phyloP scores from a whole-genome alignment of 495 filamentous ascomycete species.

The Penicillium nucicola region DNA sequence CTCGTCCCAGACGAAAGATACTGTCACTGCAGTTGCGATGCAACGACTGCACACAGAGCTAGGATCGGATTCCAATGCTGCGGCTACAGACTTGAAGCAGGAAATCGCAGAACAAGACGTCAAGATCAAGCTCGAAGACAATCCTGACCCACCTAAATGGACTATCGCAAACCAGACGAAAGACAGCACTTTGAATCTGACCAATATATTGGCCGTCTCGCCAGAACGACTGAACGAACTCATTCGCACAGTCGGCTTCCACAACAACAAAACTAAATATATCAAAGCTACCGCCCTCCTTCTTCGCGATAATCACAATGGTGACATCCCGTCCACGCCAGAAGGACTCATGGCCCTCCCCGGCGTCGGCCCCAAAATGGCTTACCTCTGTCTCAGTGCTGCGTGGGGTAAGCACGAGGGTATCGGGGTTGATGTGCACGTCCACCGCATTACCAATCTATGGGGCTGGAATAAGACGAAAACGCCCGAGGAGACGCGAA shows the following conservation, averaged over 20 bases:
- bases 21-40: constrained; percentile 86
- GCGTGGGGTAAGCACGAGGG: constrained; percentile 62
- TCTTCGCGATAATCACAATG: constrained; percentile 61
- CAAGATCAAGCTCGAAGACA: background rate
- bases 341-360: constrained; percentile 77
- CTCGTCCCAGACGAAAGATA: constrained; percentile 95
- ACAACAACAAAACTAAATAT: constrained; percentile 93
- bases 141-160: constrained; percentile 19
- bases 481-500: constrained; percentile 80
- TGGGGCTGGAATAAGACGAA: constrained; percentile 92
- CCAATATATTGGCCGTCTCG: constrained; percentile 73
- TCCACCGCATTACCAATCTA: constrained; percentile 89
- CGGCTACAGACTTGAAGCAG: background rate
- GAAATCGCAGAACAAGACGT: background rate
- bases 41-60: constrained; percentile 71
- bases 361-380: constrained; percentile 97
- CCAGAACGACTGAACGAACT: constrained; percentile 69
- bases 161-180: constrained; percentile 11
- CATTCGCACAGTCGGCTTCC: constrained; percentile 85
- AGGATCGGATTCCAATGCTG: constrained; percentile 19
- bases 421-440: constrained; percentile 67
- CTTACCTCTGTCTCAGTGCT: constrained; percentile 79
- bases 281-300: constrained; percentile 76
- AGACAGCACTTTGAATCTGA: constrained; percentile 62
- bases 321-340: constrained; percentile 82